These are phyloP conservation scores for Cladochytrium replicatum DNA, from an alignment of 192 early-diverging fungal genomes.

Conservation along the genomic window DNA sequence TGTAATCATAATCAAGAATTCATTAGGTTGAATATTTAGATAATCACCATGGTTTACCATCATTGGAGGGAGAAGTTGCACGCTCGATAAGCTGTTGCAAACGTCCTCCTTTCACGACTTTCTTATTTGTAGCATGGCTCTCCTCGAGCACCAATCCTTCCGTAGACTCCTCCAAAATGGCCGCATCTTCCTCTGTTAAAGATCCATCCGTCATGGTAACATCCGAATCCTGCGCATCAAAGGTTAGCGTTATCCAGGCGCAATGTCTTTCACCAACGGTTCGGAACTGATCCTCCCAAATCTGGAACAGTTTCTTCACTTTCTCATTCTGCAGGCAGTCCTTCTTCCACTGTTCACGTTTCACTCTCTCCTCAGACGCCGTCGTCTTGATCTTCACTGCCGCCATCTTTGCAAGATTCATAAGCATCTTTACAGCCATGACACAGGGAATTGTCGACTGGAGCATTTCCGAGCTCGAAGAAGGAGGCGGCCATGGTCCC, in stretches of 20 bases:
- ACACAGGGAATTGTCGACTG: slow-evolving; percentile 35
- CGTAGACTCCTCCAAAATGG: slow-evolving; percentile 17
- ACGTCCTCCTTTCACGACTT: slow-evolving; percentile 27
- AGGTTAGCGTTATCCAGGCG: no score
- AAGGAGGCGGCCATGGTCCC: slow-evolving; percentile 31
- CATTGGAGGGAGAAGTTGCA: slow-evolving; percentile 25
- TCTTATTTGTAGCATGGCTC: background rate
- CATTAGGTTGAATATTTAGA: background rate
- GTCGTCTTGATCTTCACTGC: slow-evolving; percentile 18
- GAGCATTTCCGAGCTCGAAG: slow-evolving; percentile 32
- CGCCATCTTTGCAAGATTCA: slow-evolving; percentile 26
- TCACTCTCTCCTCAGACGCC: slow-evolving; percentile 21
- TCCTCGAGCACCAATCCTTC: slow-evolving; percentile 30
- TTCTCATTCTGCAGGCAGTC: slow-evolving; percentile 33
- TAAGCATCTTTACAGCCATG: slow-evolving; percentile 37
- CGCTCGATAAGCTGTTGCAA: slow-evolving; percentile 31
- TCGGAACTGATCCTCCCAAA: slow-evolving; percentile 30
- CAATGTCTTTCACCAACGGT: background rate
- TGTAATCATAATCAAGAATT: slow-evolving; percentile 6
- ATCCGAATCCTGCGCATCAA: slow-evolving; percentile 1
- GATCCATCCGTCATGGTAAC: background rate
- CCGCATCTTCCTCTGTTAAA: background rate
- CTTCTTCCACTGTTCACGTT: slow-evolving; percentile 26
- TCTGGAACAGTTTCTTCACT: slow-evolving; percentile 35
- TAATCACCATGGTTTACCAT: slow-evolving; percentile 13